Evolutionary conservation across 2,329 filamentous ascomycete genomes (phyloP), one percentile per base, ranked within the genome.

Genomic region (Didymellaceae sp.): DNA sequence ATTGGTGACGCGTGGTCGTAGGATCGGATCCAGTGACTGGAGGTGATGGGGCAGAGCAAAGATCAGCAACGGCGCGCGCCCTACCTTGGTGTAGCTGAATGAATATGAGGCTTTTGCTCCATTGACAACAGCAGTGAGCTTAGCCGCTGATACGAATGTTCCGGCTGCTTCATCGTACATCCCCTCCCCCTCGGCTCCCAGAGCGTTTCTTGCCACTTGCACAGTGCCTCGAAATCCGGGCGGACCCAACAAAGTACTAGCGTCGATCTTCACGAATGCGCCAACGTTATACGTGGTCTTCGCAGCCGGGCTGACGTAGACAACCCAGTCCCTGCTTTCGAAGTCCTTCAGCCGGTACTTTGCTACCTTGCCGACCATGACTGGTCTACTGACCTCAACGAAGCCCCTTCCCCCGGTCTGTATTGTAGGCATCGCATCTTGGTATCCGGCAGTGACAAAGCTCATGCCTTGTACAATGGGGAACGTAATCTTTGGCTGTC

Each of bases 381-480:
- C 72, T 5, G 76, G 75, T n/a, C 75, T 77, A n/a, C 59, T 75
- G 38, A 97, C 78, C 14, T 81, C 85, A 49, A 81, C 80, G 77
- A 93, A 95, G 53, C 87, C 88, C 1, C 94, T 82, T 1, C 85
- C 86, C 17, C 86, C 88, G 6, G 63, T 71, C 61, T 92, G 86
- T 33, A 97, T 80, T 4, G 86, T 67, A 0, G 93, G 93, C 6
- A 84, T 86, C 0, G 85, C 80, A 22, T 85, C 84, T 45, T 79
- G 80, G 73, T 92, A 97, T 14, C 88, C 72, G 0, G 81, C 92
- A 4, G 92, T 97, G 14, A 96, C 79, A 62, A 91, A 96, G 0
- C 85, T 87, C 85, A 95, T 94, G 9, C 94, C 94, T 67, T 97
- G 93, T 0, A 96, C 85, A 6, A 97, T 68, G 0, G 92, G 91